Percentiles rank a stretch among this genome's conserved stretches.
phyloP scores from a whole-genome alignment of 2,329 filamentous ascomycete species.

The Sarocladium oryzae region DNA sequence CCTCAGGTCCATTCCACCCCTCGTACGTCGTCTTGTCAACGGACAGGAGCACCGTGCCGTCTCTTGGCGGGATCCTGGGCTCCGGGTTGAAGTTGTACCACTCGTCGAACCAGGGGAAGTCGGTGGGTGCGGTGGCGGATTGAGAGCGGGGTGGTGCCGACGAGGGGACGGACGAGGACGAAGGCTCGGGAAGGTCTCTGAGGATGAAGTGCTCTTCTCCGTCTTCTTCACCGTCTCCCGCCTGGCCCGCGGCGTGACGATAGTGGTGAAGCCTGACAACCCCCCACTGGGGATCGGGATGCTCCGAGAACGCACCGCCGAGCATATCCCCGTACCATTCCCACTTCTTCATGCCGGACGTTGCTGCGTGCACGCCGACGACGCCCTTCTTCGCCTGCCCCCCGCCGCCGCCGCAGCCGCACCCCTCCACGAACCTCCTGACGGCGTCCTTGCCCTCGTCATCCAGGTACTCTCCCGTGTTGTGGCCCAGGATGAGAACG shows the following conservation, averaged over 20 bases:
- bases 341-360: neutral
- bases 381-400: neutral
- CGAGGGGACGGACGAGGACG: neutral
- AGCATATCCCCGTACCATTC: neutral
- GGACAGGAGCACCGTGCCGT: neutral
- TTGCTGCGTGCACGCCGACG: neutral
- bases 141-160: neutral
- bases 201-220: neutral
- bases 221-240: too few species aligned
- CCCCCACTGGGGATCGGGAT: slow-evolving; percentile 7
- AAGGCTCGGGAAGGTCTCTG: neutral
- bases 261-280: neutral
- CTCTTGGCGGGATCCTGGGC: neutral
- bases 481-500: slow-evolving; percentile 3
- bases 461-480: slow-evolving; percentile 2
- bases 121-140: neutral
- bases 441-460: neutral
- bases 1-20: neutral
- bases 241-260: too few species aligned
- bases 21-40: neutral
- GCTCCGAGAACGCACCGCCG: neutral
- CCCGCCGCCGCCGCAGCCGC: too few species aligned
- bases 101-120: slow-evolving; percentile 6
- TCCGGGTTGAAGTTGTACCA: slow-evolving; percentile 1
- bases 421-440: neutral